A percentile compares a stretch with the other conserved stretches of the same genome.
Evolutionary conservation across 2,329 filamentous ascomycete species (phyloP).

Genomic region (Plectosphaerella sp.): DNA sequence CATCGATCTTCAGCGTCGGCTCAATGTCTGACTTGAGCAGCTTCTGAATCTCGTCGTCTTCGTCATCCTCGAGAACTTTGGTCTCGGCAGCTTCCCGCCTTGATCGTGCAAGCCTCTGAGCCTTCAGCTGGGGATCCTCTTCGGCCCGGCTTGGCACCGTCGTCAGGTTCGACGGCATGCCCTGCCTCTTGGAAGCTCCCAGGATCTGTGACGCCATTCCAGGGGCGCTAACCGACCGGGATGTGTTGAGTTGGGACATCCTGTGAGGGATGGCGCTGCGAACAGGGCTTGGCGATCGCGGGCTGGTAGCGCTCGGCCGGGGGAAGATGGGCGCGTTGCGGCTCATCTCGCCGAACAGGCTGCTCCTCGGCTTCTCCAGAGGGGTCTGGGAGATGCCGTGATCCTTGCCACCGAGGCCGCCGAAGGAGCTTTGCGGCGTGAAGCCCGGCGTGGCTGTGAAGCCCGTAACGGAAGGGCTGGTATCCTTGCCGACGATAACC

Average conservation of each 20-base stretch:
- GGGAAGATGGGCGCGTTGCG: conserved; percentile 49
- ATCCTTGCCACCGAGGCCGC: conserved; percentile 37
- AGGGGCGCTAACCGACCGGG: conserved; percentile 57
- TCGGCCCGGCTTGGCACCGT: conserved; percentile 33
- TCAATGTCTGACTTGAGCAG: conserved; percentile 57
- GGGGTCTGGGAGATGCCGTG: conserved; percentile 44
- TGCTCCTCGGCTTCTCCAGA: conserved; percentile 33
- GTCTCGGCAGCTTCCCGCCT: conserved; percentile 53
- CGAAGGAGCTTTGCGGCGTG: conserved; percentile 57
- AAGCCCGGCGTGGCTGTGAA: conserved; percentile 43
- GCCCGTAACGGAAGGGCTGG: conserved; percentile 47
- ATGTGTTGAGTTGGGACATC: conserved; percentile 42
- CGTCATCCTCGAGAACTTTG: conserved; percentile 58
- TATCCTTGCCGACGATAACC: conserved; percentile 60
- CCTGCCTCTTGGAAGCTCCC: conserved; percentile 30
- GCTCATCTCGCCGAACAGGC: conserved; percentile 51
- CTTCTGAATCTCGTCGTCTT: conserved; percentile 63
- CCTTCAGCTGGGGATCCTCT: conserved; percentile 43
- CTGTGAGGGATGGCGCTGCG: conserved; percentile 52
- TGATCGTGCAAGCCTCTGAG: conserved; percentile 47
- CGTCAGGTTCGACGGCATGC: conserved; percentile 24
- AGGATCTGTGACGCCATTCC: conserved; percentile 53
- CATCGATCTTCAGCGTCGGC: conserved; percentile 58
- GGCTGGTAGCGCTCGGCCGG: conserved; percentile 50
- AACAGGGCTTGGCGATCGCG: conserved; percentile 69